Evolutionary conservation across 2,329 filamentous ascomycete genomes (phyloP), one percentile per base, ranked within the genome.

Genomic region (Periconia sp.): DNA sequence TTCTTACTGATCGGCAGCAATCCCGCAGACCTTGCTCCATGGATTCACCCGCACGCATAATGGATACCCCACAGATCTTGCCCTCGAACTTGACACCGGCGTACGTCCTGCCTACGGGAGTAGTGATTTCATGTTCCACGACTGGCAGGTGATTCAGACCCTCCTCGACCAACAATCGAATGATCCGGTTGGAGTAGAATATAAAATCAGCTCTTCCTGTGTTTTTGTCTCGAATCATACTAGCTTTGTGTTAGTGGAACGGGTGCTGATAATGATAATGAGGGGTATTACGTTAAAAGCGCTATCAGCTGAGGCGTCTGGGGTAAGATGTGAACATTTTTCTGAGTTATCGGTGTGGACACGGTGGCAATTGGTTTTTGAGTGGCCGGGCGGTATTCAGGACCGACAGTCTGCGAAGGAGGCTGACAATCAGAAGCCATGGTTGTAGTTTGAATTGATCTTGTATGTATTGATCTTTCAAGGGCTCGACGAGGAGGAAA

Each of bases 111-210:
- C 92, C 93, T 42, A 97, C 90, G 0, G 94, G 94, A 7, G 94
- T 97, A 41, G 88, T 95, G 68, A 99, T 89, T 30, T 87, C 86
- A 67, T 95, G 91, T 70, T 91, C 88, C 49, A 96, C 86, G 17
- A 96, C 91, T 1, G 94, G 94, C 41, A 99, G 84, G 74, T 99
- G 94, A 75, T 99, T 99, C 50, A 99, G 82, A 3, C 94, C 94
- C 77, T 99, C 94, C 76, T 99, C 94, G 41, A 99, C 94, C 7
- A 99, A 83, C 41, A 99, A 82, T 31, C 94, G 91, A 73, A 97
- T 97, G 73, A 99, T 97, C 55, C 94, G 87, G 77, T 99, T 99
- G 42, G 92, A 96, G 79, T 97, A 96, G 79, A 99, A 99, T 71
- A 99, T 97, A 74, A 99, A 99, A 76, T 99, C 94, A 58, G 92